These are phyloP conservation scores for Pseudogymnoascus sp. DNA, from an alignment of 2,329 filamentous ascomycete species.

Conservation along the genomic window DNA sequence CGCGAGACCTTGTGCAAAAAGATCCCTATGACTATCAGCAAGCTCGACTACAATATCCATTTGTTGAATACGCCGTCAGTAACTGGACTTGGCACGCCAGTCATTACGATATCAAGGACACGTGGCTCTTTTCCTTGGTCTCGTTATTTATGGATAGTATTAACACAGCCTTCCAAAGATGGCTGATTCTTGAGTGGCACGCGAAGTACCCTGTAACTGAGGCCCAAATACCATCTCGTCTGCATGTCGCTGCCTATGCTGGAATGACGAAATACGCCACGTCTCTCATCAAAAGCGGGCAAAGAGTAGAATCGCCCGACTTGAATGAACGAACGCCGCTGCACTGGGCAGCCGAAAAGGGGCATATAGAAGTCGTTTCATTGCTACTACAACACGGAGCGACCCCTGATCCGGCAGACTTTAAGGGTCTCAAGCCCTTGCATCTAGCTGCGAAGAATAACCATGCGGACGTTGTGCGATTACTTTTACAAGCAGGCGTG, in stretches of 20 bases:
- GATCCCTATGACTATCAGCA: constrained; percentile 15
- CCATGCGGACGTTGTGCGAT: constrained; percentile 23
- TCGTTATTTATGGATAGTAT: constrained; percentile 14
- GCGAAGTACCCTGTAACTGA: not conserved
- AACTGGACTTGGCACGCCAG: constrained; percentile 17
- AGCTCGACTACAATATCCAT: constrained; percentile 17
- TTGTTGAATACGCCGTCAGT: constrained; percentile 18
- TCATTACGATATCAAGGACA: constrained; percentile 16
- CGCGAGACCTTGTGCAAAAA: not conserved
- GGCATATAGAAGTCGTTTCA: constrained; percentile 12
- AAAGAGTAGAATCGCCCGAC: not conserved
- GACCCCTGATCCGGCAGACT: constrained; percentile 16
- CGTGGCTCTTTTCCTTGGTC: constrained; percentile 14
- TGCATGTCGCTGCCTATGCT: constrained; percentile 10
- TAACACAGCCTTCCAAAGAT: constrained; percentile 14
- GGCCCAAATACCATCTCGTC: not conserved
- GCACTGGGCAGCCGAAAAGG: constrained; percentile 21
- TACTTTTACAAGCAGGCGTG: constrained; percentile 31
- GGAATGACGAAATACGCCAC: constrained; percentile 14
- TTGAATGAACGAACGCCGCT: constrained; percentile 17
- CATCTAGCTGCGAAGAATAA: constrained; percentile 30
- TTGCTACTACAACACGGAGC: constrained; percentile 17
- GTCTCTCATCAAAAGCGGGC: constrained; percentile 14
- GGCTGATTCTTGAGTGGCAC: constrained; percentile 12
- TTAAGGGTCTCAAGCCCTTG: constrained; percentile 29